Base-by-base conservation (phyloP, 2,329 filamentous ascomycete species). In the Aspergillus costaricaensis region DNA sequence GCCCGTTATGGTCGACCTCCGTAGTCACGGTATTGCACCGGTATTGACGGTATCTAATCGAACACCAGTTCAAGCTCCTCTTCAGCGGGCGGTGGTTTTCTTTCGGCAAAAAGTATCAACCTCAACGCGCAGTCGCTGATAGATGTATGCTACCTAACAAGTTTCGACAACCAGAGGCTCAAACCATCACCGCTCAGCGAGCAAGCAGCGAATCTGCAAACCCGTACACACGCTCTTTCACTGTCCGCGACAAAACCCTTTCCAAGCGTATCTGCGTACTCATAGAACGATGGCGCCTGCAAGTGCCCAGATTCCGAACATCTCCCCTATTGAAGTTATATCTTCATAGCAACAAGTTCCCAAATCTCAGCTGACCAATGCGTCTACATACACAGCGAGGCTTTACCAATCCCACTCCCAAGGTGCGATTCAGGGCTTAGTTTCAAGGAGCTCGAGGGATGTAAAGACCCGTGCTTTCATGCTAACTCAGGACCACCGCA, bases 391-490 rank as follows among this genome's bases (percentile, higher is more conserved):
- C 39, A 27, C 49, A 84, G 79, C 79, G 80, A 65, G 78, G 77
- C 25, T 77, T 78, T 65, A 83, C 78, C 36, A 79, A 82, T 59
- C 77, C 79, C 27, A 73, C 80, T 25, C 79, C 78, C 7, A 79
- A 80, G 74, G 79, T 81, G 67, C 52, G 57, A 56, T 51, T 25
- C 12, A 9, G 4, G 9, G 21, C n/a, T 32, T 32, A 12, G 3
- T 14, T 14, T 36, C 2, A 36, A 14, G 30, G 30, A 36, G 32
- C 10, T 36, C 15, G 10, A 36, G 32, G 12, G 32, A 36, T 14
- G 12, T 30, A 19, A 15, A 12, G 23, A 41, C 14, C 19, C 10
- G 43, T 14, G 5, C 8, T 12, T 27, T 5, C 10, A 27, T 32
- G 47, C 47, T 50, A 19, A 23, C 39, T 19, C 8, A 9, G 25